Base-by-base conservation (phyloP, 1,139 yeast species). In the Geotrichum carabidarum region DNA sequence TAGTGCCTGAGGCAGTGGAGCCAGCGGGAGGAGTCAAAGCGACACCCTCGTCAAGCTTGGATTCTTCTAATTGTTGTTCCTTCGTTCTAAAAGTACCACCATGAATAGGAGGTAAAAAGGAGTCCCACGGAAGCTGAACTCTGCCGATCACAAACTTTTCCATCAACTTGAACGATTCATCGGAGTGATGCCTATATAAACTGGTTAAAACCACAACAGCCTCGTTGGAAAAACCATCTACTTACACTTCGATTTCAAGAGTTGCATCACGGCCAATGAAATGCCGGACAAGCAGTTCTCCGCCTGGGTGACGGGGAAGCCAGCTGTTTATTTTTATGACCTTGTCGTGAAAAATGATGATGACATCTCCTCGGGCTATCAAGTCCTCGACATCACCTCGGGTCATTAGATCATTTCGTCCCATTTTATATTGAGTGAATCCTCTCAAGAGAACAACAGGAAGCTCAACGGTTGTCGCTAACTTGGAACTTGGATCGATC, bases 251-350 rank as follows among this genome's bases (percentile, higher is more conserved):
- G 87, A 89, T 88, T 68, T 89, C 96, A 66, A 88, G 95, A 0
- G 94, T 83, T 8, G 96, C 95, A 70, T 89, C 96, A 57, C 93
- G 74, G 3, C 96, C 97, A 6, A 89, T 79, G 84, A 89, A 78
- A 68, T 89, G 96, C 60, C 75, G 75, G 12, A 89, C 84, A 0
- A 95, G 91, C 64, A 82, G 84, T 60, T 85, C 93, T 8, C 97
- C 96, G 15, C 97, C 96, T 0, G 96, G 96, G 68, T 89, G 96
- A 50, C 65, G 74, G 30, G 75, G 73, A 38, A 89, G 69, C 96
- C 96, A 89, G 9, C 70, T 61, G 54, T 89, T 83, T 56, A 89
- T 73, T 61, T 82, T 79, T 48, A 90, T 73, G 8, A 85, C 95
- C 34, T 71, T 59, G 52, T 76, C 72, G 44, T 83, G 73, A 66